Evolutionary conservation across 1,284 basidiomycete species (phyloP).

Genomic region (Cryptococcus jaspeensis): DNA sequence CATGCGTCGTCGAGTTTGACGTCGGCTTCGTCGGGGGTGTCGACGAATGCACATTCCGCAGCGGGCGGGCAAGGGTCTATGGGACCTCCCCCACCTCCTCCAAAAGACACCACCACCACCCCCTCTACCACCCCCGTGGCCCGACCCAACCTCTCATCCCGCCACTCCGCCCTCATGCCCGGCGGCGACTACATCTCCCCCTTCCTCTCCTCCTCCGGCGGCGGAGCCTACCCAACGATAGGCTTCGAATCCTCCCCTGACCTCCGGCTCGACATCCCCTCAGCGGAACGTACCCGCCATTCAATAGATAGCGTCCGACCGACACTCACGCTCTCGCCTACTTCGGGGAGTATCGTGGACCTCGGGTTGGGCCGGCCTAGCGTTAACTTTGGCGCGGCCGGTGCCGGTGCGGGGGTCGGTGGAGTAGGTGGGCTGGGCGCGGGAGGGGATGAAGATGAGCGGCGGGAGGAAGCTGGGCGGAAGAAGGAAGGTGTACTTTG

Average conservation of each 20-base stretch:
- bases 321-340: too few species aligned
- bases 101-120: background rate
- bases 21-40: background rate
- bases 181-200: conserved; percentile 29
- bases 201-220: conserved; percentile 13
- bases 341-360: too few species aligned
- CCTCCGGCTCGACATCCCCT: too few species aligned
- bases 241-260: background rate
- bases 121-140: background rate
- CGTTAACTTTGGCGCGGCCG: background rate
- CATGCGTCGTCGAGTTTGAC: too few species aligned
- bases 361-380: background rate
- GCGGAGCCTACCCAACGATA: background rate
- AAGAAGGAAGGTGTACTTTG: conserved; percentile 52
- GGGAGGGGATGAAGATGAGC: conserved; percentile 43
- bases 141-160: conserved; percentile 11
- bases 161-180: conserved; percentile 27
- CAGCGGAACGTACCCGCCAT: too few species aligned
- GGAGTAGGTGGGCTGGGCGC: conserved; percentile 39
- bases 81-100: background rate
- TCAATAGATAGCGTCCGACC: too few species aligned
- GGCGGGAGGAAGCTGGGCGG: conserved; percentile 43
- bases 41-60: background rate
- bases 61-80: too few species aligned
- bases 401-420: conserved; percentile 16